Percentiles rank a stretch among this genome's conserved stretches.
Evolutionary conservation across 306 rosid species (phyloP).

Genomic region (Vicia villosa): DNA sequence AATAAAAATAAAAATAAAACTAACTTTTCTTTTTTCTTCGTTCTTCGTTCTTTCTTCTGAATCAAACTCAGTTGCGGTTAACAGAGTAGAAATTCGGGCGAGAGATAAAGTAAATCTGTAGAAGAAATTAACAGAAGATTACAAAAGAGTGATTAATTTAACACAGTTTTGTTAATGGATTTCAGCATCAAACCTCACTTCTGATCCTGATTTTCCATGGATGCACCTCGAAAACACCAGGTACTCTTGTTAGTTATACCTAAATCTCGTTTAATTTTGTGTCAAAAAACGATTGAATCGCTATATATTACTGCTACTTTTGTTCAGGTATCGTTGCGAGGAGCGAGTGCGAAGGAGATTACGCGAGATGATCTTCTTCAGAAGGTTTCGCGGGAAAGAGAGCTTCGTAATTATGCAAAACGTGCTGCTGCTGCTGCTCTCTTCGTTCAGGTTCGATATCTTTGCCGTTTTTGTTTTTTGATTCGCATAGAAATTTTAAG

Average conservation of each 20-base stretch:
- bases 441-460: constrained; percentile 73
- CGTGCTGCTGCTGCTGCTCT: constrained; percentile 83
- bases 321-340: constrained; percentile 83
- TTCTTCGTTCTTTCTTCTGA: too few relatives aligned
- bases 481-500: neutral
- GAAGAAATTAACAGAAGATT: neutral
- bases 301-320: neutral
- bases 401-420: constrained; percentile 80
- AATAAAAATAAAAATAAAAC: too few relatives aligned
- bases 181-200: constrained; percentile 1
- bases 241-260: constrained; percentile 32
- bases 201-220: constrained; percentile 50
- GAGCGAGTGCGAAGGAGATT: constrained; percentile 95
- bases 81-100: too few relatives aligned
- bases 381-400: constrained; percentile 83
- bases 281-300: neutral
- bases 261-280: neutral
- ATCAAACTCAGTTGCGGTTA: too few relatives aligned
- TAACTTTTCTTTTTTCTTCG: too few relatives aligned
- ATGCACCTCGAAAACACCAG: constrained; percentile 66
- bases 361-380: constrained; percentile 89
- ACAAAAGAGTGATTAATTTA: neutral
- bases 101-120: too few relatives aligned
- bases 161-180: constrained; percentile 16
- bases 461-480: neutral